Base-by-base conservation (phyloP, 768 basidiomycete species). In the Termitomyces heimii region DNA sequence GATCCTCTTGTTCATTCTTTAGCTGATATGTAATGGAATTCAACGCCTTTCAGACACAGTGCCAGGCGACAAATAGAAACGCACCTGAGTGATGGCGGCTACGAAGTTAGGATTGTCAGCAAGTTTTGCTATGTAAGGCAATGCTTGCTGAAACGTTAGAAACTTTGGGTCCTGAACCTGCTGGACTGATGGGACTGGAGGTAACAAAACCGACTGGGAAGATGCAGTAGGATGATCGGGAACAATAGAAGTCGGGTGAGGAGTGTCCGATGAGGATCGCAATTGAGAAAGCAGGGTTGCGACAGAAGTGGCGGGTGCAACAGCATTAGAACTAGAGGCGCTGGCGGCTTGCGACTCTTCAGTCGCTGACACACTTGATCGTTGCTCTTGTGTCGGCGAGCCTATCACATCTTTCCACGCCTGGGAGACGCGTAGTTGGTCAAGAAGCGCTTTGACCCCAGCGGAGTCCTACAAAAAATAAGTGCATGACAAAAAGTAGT, bases 361-460 rank as follows among this genome's bases (percentile, higher is more conserved):
- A 29, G 54, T 26, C 24, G 42, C 29, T 2, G 51, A 29, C n/a
- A 51, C 20, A 18, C 67, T 46, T 43, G 66, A 24, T 32, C 49
- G 42, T 2, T 32, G 16, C 52, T 57, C 55, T 26, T 35, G 43
- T 20, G 44, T 35, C 16, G 57, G 32, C 40, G 56, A 26, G 20
- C 44, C 32, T 8, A 62, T 51, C 13, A 75, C 65, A 49, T 84
- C 76, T 63, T 85, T 80, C 88, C 87, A 92, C 24, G 83, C 86
- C 63, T 82, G 77, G 4, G 90, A 92, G 3, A 77, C 70, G 51
- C 82, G 76, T 13, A 92, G 74, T 60, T 82, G 81, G 53, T 91
- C 86, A 18, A 94, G 78, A 26, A 93, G 77, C 28, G 88, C 84
- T 63, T 82, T 80, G 48, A 94, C 77, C 45, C 80, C 82, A 59